A percentile compares a stretch with the other conserved stretches of the same genome.
Evolutionary conservation across 2,329 filamentous ascomycete genomes (phyloP).

Genomic region (Emmonsiellopsis sp.): DNA sequence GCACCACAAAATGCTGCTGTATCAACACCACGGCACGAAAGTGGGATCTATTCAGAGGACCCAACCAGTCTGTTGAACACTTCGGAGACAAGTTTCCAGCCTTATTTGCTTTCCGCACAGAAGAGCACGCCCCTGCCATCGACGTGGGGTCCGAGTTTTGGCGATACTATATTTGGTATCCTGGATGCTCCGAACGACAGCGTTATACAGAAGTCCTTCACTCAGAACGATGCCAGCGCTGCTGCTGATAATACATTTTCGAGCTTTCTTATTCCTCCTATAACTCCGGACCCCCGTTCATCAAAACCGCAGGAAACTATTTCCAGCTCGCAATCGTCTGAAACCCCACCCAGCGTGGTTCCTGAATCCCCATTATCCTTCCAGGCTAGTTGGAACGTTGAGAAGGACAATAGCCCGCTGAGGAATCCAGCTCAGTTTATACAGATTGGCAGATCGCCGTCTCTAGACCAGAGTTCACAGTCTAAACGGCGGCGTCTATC

Average conservation of each 20-base stretch:
- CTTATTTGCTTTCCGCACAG: background rate
- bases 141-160: conserved; percentile 1
- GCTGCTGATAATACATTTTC: background rate
- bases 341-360: conserved; percentile 29
- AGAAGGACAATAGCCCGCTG: background rate
- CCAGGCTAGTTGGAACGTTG: conserved; percentile 1
- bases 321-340: conserved; percentile 2
- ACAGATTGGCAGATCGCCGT: conserved; percentile 12
- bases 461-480: background rate
- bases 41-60: background rate
- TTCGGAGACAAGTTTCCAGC: no score
- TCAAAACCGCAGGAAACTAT: background rate
- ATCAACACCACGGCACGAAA: background rate
- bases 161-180: background rate
- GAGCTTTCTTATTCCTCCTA: background rate
- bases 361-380: conserved; percentile 30
- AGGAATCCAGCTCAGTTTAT: background rate
- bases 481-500: conserved; percentile 12
- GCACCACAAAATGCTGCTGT: background rate
- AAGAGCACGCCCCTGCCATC: background rate
- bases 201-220: background rate
- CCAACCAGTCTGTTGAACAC: no score
- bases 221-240: background rate
- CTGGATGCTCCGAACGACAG: background rate
- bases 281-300: background rate